A percentile compares a stretch with the other conserved stretches of the same genome.
Conservation (phyloP, 176 grass and related monocot species). For the Oryza glumipatula region DNA sequence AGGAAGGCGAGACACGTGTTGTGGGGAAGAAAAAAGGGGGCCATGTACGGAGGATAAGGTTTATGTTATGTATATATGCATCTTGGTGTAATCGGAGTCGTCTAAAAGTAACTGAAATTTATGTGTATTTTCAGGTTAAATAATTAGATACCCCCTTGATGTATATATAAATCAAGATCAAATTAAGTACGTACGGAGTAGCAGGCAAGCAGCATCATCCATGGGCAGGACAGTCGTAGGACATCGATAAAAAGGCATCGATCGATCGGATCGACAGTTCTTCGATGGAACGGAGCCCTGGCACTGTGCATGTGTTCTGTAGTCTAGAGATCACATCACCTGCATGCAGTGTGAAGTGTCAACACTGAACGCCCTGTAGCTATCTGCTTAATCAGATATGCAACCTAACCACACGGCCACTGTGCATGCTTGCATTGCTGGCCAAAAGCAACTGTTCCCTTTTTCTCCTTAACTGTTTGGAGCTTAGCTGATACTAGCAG, state of each 20-base stretch:
- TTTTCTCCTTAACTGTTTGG: background rate
- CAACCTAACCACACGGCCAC: background rate
- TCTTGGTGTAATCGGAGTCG: too few species aligned
- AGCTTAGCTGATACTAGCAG: background rate
- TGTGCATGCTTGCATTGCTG: background rate
- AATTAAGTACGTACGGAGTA: too few species aligned
- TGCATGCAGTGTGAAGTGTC: background rate
- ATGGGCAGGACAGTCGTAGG: background rate
- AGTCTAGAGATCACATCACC: background rate
- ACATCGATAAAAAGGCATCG: background rate
- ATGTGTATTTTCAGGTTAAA: too few species aligned
- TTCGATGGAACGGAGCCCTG: background rate
- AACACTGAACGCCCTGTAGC: background rate
- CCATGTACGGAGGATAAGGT: too few species aligned
- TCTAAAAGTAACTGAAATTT: too few species aligned
- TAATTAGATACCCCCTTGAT: too few species aligned
- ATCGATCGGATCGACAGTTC: background rate
- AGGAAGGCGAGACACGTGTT: too few species aligned
- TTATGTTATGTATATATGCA: too few species aligned
- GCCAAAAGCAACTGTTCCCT: background rate
- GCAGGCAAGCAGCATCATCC: slow-evolving; percentile 3
- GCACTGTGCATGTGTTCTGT: background rate
- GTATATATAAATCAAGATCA: slow-evolving; percentile 1
- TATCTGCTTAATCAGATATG: background rate
- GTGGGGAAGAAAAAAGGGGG: too few species aligned